Evolutionary conservation across 768 basidiomycete genomes (phyloP), one percentile per base, ranked within the genome.

Genomic region (Calocera cornea): DNA sequence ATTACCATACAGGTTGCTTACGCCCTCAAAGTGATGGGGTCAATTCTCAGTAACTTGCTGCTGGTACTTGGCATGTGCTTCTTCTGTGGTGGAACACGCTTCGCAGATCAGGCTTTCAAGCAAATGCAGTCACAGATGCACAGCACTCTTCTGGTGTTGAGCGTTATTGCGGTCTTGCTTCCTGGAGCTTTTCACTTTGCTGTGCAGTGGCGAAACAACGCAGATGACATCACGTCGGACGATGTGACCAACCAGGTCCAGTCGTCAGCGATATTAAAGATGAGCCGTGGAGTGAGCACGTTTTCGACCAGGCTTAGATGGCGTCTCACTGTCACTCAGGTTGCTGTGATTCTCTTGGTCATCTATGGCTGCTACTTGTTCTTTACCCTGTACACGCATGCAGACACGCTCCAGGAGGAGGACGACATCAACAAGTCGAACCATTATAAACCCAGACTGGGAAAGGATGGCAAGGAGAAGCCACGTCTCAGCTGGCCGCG

Each of bases 51-150:
- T 72, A 92, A 91, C 76, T 79, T 60, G 44, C 65, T 92, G 34
- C 81, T 94, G 63, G 86, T 93, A 19, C 81, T 92, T 33, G 91
- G 91, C 63, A 91, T 93, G 91, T 92, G 90, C 73, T 92, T 92
- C 78, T 92, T 92, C 71, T 89, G 88, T 24, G 90, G 90, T 66
- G 90, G 90, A 22, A 77, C 86, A 64, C 83, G 83, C 71, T 92
- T 84, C 73, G 87, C 87, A n/a, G 87, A 91, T 71, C 90, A 92
- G 77, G 89, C 86, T 0, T 89, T 91, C 72, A 86, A 86, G 64
- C 77, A 67, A 89, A 88, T 85, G 36, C 84, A 89, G 0, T 83
- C 85, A 5, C 88, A 90, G 73, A 73, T 89, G 47, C 89, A 91
- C 75, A 84, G 87, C 0, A 90, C 90, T 1, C 75, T 92, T 10